A percentile compares a stretch with the other conserved stretches of the same genome.
phyloP scores from a whole-genome alignment of 2,329 filamentous ascomycete species.

The Nectriaceae sp. region DNA sequence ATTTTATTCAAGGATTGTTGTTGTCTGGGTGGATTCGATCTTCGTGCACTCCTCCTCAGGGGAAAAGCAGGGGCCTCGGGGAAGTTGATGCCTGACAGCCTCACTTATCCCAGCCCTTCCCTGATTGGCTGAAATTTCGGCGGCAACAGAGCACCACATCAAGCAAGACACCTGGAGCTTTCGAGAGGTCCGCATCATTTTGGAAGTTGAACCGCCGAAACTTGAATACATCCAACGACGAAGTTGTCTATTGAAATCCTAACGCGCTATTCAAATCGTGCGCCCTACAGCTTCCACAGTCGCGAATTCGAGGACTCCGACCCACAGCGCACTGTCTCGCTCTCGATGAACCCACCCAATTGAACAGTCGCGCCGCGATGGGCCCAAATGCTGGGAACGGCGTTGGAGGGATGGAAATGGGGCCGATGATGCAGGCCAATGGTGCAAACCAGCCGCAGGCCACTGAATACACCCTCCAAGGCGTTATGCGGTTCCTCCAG shows the following conservation, averaged over 20 bases:
- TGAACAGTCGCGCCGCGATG: constrained; percentile 41
- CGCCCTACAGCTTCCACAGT: constrained; percentile 12
- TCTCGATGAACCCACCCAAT: constrained; percentile 41
- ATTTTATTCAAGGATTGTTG: no score
- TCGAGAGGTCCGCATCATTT: constrained; percentile 8
- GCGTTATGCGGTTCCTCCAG: constrained; percentile 98
- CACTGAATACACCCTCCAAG: constrained; percentile 65
- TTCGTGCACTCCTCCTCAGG: background rate
- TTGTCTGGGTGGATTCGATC: no score
- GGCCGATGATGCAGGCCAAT: constrained; percentile 47
- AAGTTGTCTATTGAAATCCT: background rate
- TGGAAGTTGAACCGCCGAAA: background rate
- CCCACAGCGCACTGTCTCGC: no score
- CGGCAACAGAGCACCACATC: constrained; percentile 15
- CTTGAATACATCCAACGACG: background rate
- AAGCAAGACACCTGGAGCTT: constrained; percentile 25
- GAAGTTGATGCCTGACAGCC: constrained; percentile 32
- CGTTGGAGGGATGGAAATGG: constrained; percentile 48
- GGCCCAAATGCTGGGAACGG: constrained; percentile 47
- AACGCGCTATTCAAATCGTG: constrained; percentile 6
- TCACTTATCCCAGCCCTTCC: constrained; percentile 13
- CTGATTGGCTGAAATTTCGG: constrained; percentile 32
- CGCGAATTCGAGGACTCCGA: no score
- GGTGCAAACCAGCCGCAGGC: constrained; percentile 55
- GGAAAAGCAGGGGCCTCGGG: background rate